Evolutionary conservation across 225 moss, liverwort and hornwort genomes (phyloP), one percentile per base, ranked within the genome.

Genomic region (Neckera pumila): DNA sequence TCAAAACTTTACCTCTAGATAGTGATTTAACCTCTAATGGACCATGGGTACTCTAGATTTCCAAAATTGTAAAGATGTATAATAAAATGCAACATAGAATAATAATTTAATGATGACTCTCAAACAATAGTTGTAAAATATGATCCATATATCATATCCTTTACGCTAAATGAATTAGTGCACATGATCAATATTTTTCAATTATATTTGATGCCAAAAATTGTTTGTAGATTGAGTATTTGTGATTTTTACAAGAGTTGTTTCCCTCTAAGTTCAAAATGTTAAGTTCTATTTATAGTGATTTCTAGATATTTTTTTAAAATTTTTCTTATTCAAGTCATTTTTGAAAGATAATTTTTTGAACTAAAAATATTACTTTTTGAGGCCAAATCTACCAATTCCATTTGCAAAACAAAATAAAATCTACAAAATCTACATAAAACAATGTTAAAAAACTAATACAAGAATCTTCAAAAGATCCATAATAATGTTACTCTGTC

Each of bases 381-480:
- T n/a, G 12, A n/a, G 0, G 11, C 20, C 2, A n/a, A 0, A n/a
- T 6, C n/a, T n/a, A n/a, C 11, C 0, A n/a, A 4, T 21, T n/a
- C 6, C 6, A 6, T n/a, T n/a, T 64, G 33, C n/a, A n/a, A n/a
- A n/a, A n/a, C n/a, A 67, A 67, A 38, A 7, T 1, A 67, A 31
- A 67, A 21, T 67, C n/a, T 67, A 22, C 11, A n/a, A 9, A 21
- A 67, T 38, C n/a, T 67, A n/a, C 6, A n/a, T 18, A 12, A 7
- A 21, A 22, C 0, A n/a, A 67, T 67, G 4, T 12, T 67, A 38
- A n/a, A 18, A 21, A n/a, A n/a, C 3, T n/a, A n/a, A 66, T 20
- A 66, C 11, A 66, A 21, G 20, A n/a, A 36, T 66, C 6, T 36
- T 66, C 5, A 6, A 36, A 47, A 47, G 47, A 47, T 8, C 11